Conservation (phyloP, 352 stramenopile species). For the Globisporangium emineosum region DNA sequence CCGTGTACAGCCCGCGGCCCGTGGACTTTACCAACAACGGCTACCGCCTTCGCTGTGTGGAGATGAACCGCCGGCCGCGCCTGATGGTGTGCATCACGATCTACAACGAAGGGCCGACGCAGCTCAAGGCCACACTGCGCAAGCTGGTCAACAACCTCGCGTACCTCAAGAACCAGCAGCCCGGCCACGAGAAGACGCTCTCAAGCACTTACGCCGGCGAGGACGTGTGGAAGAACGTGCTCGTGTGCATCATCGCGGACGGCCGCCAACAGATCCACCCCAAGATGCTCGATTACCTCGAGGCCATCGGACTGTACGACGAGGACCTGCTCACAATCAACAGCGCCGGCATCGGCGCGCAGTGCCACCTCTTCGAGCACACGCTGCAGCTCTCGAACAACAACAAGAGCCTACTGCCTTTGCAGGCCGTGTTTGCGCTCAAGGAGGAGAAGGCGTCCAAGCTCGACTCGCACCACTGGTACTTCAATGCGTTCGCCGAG, state of each 20-base stretch:
- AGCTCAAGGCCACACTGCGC: constrained; percentile 69
- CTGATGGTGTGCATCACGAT: constrained; percentile 87
- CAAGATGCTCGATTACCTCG: constrained; percentile 83
- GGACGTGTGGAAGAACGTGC: constrained; percentile 78
- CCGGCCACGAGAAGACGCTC: constrained; percentile 25
- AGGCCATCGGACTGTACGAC: constrained; percentile 73
- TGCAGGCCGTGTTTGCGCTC: constrained; percentile 76
- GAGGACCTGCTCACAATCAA: constrained; percentile 86
- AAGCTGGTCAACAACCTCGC: constrained; percentile 84
- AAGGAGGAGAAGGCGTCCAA: constrained; percentile 85
- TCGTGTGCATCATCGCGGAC: constrained; percentile 80
- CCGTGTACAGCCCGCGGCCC: constrained; percentile 64
- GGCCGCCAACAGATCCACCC: constrained; percentile 67
- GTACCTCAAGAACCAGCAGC: constrained; percentile 56
- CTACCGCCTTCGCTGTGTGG: constrained; percentile 75
- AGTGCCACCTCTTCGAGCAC: constrained; percentile 86
- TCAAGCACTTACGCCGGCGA: constrained; percentile 48
- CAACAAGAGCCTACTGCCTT: constrained; percentile 60
- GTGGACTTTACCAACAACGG: constrained; percentile 77
- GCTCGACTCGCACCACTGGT: constrained; percentile 85
- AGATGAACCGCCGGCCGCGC: constrained; percentile 62
- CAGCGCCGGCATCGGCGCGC: constrained; percentile 72
- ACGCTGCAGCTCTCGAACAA: constrained; percentile 76
- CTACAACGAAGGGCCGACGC: constrained; percentile 74
- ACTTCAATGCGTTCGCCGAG: constrained; percentile 79